A percentile compares a stretch with the other conserved stretches of the same genome.
Conservation (phyloP, 768 basidiomycete genomes). For the Psilocybe tampanensis region DNA sequence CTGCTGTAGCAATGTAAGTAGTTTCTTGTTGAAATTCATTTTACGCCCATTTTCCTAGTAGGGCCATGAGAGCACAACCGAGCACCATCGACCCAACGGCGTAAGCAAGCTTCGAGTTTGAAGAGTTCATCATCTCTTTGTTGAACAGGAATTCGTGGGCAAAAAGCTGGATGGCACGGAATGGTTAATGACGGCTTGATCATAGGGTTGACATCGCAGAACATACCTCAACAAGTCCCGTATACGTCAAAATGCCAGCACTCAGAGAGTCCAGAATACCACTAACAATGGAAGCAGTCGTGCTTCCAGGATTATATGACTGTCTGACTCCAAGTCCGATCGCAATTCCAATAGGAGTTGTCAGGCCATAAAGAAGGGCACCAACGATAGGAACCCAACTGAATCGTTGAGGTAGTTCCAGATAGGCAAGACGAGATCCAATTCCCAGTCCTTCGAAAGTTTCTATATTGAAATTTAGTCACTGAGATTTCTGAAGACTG, state of each 20-base stretch:
- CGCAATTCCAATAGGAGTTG: slow-evolving; percentile 89
- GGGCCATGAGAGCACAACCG: slow-evolving; percentile 88
- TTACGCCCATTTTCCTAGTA: slow-evolving; percentile 90
- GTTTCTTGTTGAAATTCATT: no score
- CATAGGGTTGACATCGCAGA: neutral
- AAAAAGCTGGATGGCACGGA: slow-evolving; percentile 56
- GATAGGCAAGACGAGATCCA: slow-evolving; percentile 84
- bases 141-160: slow-evolving; percentile 96
- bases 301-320: slow-evolving; percentile 80
- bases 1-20: no score
- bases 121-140: slow-evolving; percentile 78
- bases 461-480: slow-evolving; percentile 47
- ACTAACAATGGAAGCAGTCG: slow-evolving; percentile 78
- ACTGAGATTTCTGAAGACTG: neutral
- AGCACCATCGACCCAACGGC: slow-evolving; percentile 77
- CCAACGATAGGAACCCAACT: slow-evolving; percentile 58
- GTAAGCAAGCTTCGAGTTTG: slow-evolving; percentile 66
- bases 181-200: slow-evolving; percentile 1
- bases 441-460: slow-evolving; percentile 94
- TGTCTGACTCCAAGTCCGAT: slow-evolving; percentile 74
- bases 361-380: slow-evolving; percentile 70
- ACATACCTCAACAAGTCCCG: slow-evolving; percentile 80
- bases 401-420: slow-evolving; percentile 60
- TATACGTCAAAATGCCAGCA: slow-evolving; percentile 87
- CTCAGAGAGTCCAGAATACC: slow-evolving; percentile 86